Percentiles rank a stretch among this genome's conserved stretches.
These are phyloP conservation scores for Omphalea diandra DNA, from an alignment of 441 rosid genomes.

Conservation along the genomic window DNA sequence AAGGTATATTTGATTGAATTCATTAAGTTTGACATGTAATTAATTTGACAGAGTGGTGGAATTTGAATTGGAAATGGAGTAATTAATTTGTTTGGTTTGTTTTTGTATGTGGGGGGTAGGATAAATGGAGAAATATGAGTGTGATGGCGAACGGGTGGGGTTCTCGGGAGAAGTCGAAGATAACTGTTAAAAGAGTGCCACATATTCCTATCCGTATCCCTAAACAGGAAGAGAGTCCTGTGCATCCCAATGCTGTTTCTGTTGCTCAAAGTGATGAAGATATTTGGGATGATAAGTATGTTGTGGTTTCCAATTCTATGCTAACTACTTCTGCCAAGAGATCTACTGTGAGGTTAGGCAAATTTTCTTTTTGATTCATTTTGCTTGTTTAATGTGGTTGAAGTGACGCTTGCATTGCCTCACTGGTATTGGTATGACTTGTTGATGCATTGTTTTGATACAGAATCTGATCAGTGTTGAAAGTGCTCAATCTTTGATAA, in stretches of 20 bases:
- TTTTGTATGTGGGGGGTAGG: conserved; percentile 39
- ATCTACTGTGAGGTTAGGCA: conserved; percentile 58
- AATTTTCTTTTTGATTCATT: conserved; percentile 7
- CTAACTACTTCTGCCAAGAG: conserved; percentile 55
- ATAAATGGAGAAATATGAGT: conserved; percentile 98
- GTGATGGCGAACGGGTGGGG: conserved; percentile 96
- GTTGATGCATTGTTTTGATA: neutral
- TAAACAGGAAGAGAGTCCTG: conserved; percentile 58
- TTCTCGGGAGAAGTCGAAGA: conserved; percentile 79
- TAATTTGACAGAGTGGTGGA: neutral
- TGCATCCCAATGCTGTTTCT: conserved; percentile 29
- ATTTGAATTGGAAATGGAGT: neutral
- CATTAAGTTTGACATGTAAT: neutral
- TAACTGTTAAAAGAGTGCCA: conserved; percentile 56
- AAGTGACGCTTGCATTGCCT: neutral
- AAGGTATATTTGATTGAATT: conserved; percentile 51
- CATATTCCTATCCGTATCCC: conserved; percentile 51
- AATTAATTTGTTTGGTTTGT: conserved; percentile 6
- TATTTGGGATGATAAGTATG: conserved; percentile 55
- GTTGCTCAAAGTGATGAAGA: conserved; percentile 60
- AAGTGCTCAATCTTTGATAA: neutral
- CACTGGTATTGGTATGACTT: neutral
- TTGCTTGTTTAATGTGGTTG: neutral
- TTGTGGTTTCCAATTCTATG: conserved; percentile 38
- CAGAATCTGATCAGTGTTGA: neutral